phyloP scores from a whole-genome alignment of 331 rosid species.

The Pyracantha coccinea region DNA sequence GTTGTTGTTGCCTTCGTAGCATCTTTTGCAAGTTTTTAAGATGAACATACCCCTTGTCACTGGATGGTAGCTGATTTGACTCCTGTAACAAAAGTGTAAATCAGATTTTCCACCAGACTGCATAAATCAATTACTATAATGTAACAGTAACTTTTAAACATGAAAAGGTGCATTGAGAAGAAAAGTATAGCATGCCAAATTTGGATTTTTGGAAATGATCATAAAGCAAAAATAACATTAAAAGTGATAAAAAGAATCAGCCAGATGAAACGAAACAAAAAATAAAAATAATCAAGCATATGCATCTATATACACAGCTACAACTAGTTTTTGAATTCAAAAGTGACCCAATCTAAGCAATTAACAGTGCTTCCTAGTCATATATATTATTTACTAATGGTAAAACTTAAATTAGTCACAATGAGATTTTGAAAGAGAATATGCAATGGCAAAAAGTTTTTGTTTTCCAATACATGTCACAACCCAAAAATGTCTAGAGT shows the following conservation, averaged over 20 bases:
- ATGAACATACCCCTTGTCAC: slow-evolving; percentile 59
- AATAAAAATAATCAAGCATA: neutral
- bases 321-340: neutral
- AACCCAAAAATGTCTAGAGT: neutral
- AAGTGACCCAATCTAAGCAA: neutral
- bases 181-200: neutral
- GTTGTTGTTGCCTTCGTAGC: slow-evolving; percentile 34
- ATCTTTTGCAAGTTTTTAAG: slow-evolving; percentile 51
- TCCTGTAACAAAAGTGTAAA: slow-evolving; percentile 42
- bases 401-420: no score
- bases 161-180: neutral
- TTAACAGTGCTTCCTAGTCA: neutral
- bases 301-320: neutral
- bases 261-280: neutral
- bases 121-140: neutral
- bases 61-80: slow-evolving; percentile 41
- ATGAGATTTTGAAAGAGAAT: no score
- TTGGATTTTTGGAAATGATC: neutral
- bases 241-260: neutral
- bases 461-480: neutral
- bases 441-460: no score
- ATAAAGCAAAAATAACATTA: neutral
- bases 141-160: neutral
- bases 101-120: slow-evolving; percentile 14
- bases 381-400: no score